Evolutionary conservation across 2,329 filamentous ascomycete species (phyloP).

Genomic region (Fusarium duplospermum): DNA sequence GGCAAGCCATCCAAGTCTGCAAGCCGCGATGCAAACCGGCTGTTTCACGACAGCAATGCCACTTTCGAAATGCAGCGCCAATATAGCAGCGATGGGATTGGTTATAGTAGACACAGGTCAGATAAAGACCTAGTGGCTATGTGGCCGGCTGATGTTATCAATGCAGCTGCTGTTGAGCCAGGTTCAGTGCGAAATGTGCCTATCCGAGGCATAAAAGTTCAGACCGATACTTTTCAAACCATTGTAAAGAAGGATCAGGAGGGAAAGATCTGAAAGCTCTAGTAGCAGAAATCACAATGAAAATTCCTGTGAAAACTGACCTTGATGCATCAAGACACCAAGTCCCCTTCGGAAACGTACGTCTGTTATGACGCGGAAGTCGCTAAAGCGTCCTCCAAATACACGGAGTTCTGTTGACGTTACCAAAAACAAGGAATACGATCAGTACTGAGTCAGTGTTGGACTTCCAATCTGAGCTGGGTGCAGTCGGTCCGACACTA

Average conservation of each 20-base stretch:
- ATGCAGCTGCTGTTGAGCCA: neutral
- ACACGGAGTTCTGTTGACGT: neutral
- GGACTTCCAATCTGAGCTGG: neutral
- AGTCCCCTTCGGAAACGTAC: neutral
- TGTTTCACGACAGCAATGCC: neutral
- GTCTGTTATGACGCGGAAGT: neutral
- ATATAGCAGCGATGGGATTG: neutral
- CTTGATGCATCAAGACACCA: neutral
- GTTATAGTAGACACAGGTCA: neutral
- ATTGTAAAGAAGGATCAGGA: neutral
- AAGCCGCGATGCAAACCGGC: neutral
- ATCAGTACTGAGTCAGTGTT: neutral
- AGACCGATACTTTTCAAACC: neutral
- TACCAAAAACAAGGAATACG: neutral
- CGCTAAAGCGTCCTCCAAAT: neutral
- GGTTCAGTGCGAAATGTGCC: neutral
- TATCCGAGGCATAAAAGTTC: neutral
- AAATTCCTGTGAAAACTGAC: neutral
- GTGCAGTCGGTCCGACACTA: neutral
- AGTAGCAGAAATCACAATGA: neutral
- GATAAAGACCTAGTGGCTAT: neutral
- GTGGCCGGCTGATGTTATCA: neutral
- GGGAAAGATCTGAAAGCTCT: neutral
- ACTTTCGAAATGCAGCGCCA: neutral
- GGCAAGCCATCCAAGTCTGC: neutral